These are phyloP conservation scores for Xerocomellus chrysenteron DNA, from an alignment of 768 basidiomycete genomes.

Conservation along the genomic window DNA sequence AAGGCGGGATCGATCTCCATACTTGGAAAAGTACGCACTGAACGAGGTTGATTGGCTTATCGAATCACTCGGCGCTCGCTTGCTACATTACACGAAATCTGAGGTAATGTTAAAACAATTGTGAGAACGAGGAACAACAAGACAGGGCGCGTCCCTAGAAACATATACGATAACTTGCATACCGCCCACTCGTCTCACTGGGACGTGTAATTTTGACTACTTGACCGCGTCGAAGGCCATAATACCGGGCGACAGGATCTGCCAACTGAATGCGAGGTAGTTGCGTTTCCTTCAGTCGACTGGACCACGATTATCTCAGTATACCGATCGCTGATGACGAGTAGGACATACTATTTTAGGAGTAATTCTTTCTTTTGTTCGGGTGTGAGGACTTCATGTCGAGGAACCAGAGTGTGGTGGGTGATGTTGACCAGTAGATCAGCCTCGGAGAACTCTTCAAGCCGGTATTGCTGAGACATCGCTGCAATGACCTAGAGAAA, in stretches of 20 bases:
- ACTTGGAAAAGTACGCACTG: not conserved
- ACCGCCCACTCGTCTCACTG: constrained; percentile 94
- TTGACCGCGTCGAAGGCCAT: constrained; percentile 91
- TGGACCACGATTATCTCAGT: constrained; percentile 33
- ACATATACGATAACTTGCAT: constrained; percentile 90
- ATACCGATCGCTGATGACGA: constrained; percentile 1
- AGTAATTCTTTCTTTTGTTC: constrained; percentile 87
- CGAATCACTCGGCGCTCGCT: constrained; percentile 6
- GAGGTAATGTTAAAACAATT: constrained; percentile 3
- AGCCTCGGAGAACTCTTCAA: constrained; percentile 96
- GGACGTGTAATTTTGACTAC: constrained; percentile 98
- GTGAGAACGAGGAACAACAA: not conserved
- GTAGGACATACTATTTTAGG: constrained; percentile 81
- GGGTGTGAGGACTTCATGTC: constrained; percentile 80
- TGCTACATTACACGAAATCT: constrained; percentile 16
- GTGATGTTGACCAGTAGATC: constrained; percentile 98
- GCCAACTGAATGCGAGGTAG: constrained; percentile 94
- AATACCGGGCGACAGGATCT: constrained; percentile 98
- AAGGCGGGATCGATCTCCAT: not conserved
- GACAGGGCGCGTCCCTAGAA: constrained; percentile 45
- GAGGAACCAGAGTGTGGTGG: constrained; percentile 91
- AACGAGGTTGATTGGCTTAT: not conserved
- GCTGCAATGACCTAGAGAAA: constrained; percentile 79
- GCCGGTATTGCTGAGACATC: constrained; percentile 80
- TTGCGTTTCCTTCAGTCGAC: constrained; percentile 97